Evolutionary conservation across 495 filamentous ascomycete genomes (phyloP).

Genomic region (Aspergillus nidulans): DNA sequence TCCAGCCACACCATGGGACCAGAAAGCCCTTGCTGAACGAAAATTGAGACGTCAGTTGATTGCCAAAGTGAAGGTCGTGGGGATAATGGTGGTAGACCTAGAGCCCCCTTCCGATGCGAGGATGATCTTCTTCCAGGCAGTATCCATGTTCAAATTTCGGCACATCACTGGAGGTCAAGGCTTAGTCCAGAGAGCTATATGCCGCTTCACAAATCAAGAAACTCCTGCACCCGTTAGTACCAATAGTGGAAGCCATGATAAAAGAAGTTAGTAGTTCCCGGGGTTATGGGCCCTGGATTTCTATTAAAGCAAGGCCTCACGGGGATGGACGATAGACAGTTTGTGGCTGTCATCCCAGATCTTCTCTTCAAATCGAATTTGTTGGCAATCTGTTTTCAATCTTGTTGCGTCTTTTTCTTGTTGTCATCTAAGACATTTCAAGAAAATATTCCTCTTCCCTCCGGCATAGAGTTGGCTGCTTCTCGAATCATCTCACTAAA

Average conservation of each 20-base stretch:
- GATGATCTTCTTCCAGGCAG: conserved; percentile 7
- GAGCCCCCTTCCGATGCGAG: not conserved
- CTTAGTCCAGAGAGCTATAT: conserved; percentile 10
- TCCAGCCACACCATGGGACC: not conserved
- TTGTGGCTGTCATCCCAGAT: not conserved
- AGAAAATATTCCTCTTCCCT: not conserved
- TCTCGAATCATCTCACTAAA: conserved; percentile 6
- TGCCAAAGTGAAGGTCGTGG: conserved; percentile 3
- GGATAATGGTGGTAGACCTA: not conserved
- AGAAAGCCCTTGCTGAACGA: not conserved
- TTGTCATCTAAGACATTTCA: conserved; percentile 9
- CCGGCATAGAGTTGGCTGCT: not conserved
- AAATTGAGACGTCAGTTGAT: conserved; percentile 13
- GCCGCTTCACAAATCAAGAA: conserved; percentile 10
- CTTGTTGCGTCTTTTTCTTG: not conserved
- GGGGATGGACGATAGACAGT: not conserved
- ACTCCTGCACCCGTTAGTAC: not conserved
- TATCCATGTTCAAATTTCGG: conserved; percentile 9
- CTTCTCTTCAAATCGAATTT: not conserved
- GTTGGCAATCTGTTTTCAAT: not conserved
- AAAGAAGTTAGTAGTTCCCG: not conserved
- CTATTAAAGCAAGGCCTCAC: conserved; percentile 7
- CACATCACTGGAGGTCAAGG: conserved; percentile 5
- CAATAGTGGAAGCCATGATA: conserved; percentile 7
- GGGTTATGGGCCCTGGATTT: conserved; percentile 4